Conservation (phyloP, 768 basidiomycete genomes). For the Tylopilus sp. region DNA sequence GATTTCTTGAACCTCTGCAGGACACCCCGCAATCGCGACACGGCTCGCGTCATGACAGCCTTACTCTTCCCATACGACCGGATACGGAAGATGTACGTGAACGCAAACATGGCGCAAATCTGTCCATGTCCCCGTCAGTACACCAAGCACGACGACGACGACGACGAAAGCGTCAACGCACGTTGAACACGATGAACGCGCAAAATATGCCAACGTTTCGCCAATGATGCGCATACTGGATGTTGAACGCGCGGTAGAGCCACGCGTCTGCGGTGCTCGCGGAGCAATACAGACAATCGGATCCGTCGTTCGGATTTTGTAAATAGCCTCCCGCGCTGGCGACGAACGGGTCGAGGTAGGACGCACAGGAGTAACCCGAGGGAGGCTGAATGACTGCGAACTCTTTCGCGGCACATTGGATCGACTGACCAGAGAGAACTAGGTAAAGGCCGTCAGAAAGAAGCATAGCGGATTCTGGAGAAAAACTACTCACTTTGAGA, state of each 20-base stretch:
- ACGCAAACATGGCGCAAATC: slow-evolving; percentile 43
- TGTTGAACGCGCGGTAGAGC: slow-evolving; percentile 45
- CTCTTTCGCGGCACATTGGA: slow-evolving; percentile 61
- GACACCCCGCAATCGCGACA: background rate
- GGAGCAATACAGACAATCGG: slow-evolving; percentile 52
- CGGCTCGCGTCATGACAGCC: background rate
- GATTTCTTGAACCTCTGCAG: background rate
- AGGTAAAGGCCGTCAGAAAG: too few relatives aligned
- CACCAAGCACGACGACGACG: background rate
- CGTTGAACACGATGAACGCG: slow-evolving; percentile 42
- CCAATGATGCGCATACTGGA: slow-evolving; percentile 52
- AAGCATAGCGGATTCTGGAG: too few relatives aligned
- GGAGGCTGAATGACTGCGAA: slow-evolving; percentile 52
- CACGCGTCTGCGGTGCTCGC: slow-evolving; percentile 57
- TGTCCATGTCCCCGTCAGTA: slow-evolving; percentile 19
- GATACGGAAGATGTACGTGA: slow-evolving; percentile 60
- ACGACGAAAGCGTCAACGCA: slow-evolving; percentile 23
- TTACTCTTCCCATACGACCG: slow-evolving; percentile 22
- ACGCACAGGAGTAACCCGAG: slow-evolving; percentile 42
- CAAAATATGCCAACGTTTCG: slow-evolving; percentile 45
- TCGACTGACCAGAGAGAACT: slow-evolving; percentile 46
- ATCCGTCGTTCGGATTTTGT: slow-evolving; percentile 35
- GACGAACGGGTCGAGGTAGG: slow-evolving; percentile 45
- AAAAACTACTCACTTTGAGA: slow-evolving; percentile 40
- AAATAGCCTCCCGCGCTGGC: slow-evolving; percentile 44